These are phyloP conservation scores for Psilocybe azurescens DNA, from an alignment of 768 basidiomycete genomes.

Conservation along the genomic window DNA sequence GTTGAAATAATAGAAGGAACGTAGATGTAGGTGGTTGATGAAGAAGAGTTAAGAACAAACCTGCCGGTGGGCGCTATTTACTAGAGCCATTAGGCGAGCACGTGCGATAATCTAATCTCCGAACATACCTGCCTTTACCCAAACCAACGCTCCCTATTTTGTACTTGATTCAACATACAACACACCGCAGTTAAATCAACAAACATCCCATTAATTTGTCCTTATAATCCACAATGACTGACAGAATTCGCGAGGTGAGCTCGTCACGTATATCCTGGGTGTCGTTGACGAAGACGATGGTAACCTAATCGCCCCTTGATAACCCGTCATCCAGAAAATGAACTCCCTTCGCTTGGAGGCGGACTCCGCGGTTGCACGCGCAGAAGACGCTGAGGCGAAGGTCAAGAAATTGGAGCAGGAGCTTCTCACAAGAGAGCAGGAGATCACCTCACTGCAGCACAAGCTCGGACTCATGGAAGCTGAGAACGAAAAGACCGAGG, in stretches of 20 bases:
- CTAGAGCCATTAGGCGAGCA: conserved; percentile 5
- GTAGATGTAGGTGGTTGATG: neutral
- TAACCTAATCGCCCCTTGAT: conserved; percentile 14
- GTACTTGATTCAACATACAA: conserved; percentile 23
- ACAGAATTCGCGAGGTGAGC: conserved; percentile 57
- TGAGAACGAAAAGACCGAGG: conserved; percentile 76
- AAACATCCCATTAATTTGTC: conserved; percentile 18
- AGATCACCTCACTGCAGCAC: conserved; percentile 79
- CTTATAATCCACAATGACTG: conserved; percentile 42
- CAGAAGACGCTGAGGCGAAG: conserved; percentile 86
- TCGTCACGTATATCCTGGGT: neutral
- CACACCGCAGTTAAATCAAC: conserved; percentile 19
- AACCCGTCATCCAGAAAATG: conserved; percentile 62
- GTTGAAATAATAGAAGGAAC: neutral
- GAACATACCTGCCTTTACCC: conserved; percentile 33
- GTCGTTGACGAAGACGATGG: neutral
- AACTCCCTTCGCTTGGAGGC: conserved; percentile 81
- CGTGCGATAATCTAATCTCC: conserved; percentile 39
- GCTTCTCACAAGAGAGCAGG: conserved; percentile 84
- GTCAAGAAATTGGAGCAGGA: conserved; percentile 78
- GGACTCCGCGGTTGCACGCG: conserved; percentile 79
- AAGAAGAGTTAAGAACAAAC: neutral
- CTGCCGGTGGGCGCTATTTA: neutral
- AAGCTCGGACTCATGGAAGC: conserved; percentile 67
- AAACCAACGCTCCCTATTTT: conserved; percentile 29